Base-by-base conservation (phyloP, 2,329 filamentous ascomycete species). In the Arthrobotrys sphaeroides region DNA sequence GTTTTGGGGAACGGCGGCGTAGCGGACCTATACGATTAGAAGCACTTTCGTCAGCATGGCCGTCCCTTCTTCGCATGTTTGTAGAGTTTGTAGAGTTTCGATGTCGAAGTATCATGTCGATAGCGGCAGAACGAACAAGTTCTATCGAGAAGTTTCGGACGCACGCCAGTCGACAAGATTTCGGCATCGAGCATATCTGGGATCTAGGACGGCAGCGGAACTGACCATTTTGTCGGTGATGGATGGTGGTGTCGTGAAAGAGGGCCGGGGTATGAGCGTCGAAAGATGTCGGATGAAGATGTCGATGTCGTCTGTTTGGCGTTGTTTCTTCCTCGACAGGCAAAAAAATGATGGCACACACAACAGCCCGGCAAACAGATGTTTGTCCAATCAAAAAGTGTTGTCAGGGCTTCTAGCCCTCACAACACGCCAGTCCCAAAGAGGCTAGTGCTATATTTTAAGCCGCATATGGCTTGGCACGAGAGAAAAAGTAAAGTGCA, bases 1-100 rank as follows among this genome's bases (percentile, higher is more conserved):
- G 83, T 91, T 88, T 84, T 96, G 94, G 85, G 93, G 89, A 84
- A 90, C 92, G 84, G 91, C 91, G 86, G 93, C 93, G 93, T 97
- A 97, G 86, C 94, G 93, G 88, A 96, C 93, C 93, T 96, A 72
- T 65, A 69, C 57, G 28, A 49, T 45, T 45, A 40, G 53, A 55
- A 18, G 22, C 9, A 70, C 24, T 31, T 43, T 47, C 64, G 64
- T 75, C 72, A 75, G 72, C 51, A 59, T 33, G 13, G 57, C 59
- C 47, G 61, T 62, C 31, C 38, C 31, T 55, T n/a, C n/a, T n/a
- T 55, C 47, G 40, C 20, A 36, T 24, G 22, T 43, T 72, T n/a
- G 43, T 31, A 20, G 43, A 53, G 59, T 40, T 72, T 47, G 18
- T 26, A 59, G 55, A 59, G n/a, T 49, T 18, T 55, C 33, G 62